Evolutionary conservation across 2,329 filamentous ascomycete genomes (phyloP).

Genomic region (Aschersonia sp.): DNA sequence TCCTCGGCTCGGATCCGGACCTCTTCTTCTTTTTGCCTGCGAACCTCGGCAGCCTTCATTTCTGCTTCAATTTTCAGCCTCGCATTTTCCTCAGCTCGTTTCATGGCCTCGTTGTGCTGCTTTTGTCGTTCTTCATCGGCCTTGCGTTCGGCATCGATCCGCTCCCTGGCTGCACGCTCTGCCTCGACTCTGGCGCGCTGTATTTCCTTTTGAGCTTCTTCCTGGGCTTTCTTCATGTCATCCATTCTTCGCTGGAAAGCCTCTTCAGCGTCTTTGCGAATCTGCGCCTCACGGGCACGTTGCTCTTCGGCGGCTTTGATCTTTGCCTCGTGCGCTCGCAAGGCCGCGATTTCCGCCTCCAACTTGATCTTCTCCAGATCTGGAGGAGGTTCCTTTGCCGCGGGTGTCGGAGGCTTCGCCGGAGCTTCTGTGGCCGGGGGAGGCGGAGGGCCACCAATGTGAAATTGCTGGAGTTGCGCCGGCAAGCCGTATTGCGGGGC

Average conservation of each 20-base stretch:
- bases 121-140: slow-evolving; percentile 30
- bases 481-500: slow-evolving; percentile 6
- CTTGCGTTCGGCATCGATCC: slow-evolving; percentile 28
- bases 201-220: slow-evolving; percentile 30
- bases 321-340: slow-evolving; percentile 30
- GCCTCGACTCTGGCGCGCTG: slow-evolving; percentile 31
- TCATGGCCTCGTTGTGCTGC: slow-evolving; percentile 18
- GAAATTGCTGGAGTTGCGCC: slow-evolving; percentile 22
- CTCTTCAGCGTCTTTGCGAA: slow-evolving; percentile 30
- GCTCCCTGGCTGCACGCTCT: slow-evolving; percentile 26
- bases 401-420: slow-evolving; percentile 16
- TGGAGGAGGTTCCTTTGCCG: slow-evolving; percentile 23
- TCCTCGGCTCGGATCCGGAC: slow-evolving; percentile 29
- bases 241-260: slow-evolving; percentile 26
- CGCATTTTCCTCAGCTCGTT: slow-evolving; percentile 21
- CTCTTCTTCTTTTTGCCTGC: slow-evolving; percentile 23
- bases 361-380: slow-evolving; percentile 48
- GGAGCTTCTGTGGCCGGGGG: slow-evolving; percentile 27
- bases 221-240: slow-evolving; percentile 24
- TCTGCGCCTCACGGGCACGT: slow-evolving; percentile 27
- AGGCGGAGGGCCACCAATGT: slow-evolving; percentile 17
- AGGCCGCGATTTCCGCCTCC: slow-evolving; percentile 30
- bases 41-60: slow-evolving; percentile 27
- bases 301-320: slow-evolving; percentile 30
- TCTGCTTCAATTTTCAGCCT: slow-evolving; percentile 24